Evolutionary conservation across 768 basidiomycete species (phyloP), one percentile per base, ranked within the genome.

Genomic region (Amanita inopinata): DNA sequence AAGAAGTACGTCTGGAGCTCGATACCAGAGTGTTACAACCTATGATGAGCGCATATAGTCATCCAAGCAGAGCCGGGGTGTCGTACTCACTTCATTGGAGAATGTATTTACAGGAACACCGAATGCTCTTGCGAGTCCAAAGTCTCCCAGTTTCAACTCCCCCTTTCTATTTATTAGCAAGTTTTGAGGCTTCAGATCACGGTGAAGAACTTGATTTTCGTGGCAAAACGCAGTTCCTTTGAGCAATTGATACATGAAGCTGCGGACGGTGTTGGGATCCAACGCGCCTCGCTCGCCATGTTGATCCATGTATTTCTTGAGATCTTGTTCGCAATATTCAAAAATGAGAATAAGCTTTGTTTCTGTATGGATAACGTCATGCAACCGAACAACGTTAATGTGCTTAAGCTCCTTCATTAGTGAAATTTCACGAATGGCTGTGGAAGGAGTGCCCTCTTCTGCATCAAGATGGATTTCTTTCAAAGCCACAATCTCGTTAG

Each of bases 341-440:
- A 98, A 99, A 51, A 99, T 93, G 46, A 99, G 84, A 49, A 97
- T 87, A 37, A 99, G 82, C 53, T 98, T 97, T 5, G 89, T 87
- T 64, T 99, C 96, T 12, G 93, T 98, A 63, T 99, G 96, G 50
- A 98, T 97, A 37, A 99, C 96, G 61, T 98, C 96, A 68, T 98
- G 84, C 14, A 99, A 77, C 55, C 96, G 81, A 57, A 99, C 90
- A 58, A 99, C 94, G 66, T 99, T 99, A 69, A 89, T 81, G 55
- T 99, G 96, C 62, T 96, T 96, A 56, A 99, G 81, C 60, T 99
- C 96, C 61, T 99, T 98, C 93, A 98, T 97, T 51, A 98, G 76
- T 31, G 89, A 93, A 55, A 99, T 98, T 71, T 99, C 96, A 35
- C 96, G 83, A 60, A 99, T 99, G 42, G 96, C 96, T 10, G 96